A percentile compares a stretch with the other conserved stretches of the same genome.
Conservation (phyloP, 2,329 filamentous ascomycete species). For the Pyricularia grisea region DNA sequence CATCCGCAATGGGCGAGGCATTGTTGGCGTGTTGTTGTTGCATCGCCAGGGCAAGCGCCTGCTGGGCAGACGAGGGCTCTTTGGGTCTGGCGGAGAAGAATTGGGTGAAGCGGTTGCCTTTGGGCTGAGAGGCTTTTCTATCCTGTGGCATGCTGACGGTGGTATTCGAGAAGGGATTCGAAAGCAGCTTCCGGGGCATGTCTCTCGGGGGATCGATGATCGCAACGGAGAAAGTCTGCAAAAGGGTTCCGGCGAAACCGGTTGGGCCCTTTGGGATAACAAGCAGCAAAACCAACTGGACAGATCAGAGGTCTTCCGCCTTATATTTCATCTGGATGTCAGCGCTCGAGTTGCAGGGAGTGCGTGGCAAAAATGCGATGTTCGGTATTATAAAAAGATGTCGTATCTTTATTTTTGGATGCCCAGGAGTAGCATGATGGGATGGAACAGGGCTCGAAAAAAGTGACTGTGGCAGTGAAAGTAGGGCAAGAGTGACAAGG, state of each 20-base stretch:
- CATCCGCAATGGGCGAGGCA: constrained; percentile 65
- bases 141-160: constrained; percentile 41
- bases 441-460: not conserved
- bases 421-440: not conserved
- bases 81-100: constrained; percentile 74
- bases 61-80: constrained; percentile 54
- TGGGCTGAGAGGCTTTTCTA: constrained; percentile 52
- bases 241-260: constrained; percentile 4
- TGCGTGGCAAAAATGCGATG: not conserved
- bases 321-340: not conserved
- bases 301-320: not conserved
- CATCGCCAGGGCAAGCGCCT: constrained; percentile 36
- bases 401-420: not conserved
- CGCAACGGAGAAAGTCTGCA: constrained; percentile 7
- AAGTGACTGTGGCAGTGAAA: not conserved
- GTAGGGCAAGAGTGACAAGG: not conserved
- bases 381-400: not conserved
- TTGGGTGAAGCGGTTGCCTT: constrained; percentile 68
- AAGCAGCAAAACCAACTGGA: not conserved
- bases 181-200: constrained; percentile 48
- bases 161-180: constrained; percentile 44
- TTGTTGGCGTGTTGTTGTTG: constrained; percentile 35
- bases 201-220: constrained; percentile 19
- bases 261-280: not conserved
- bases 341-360: not conserved